Evolutionary conservation across 139 green algal genomes (phyloP).

Genomic region (Coelastrella sp.): DNA sequence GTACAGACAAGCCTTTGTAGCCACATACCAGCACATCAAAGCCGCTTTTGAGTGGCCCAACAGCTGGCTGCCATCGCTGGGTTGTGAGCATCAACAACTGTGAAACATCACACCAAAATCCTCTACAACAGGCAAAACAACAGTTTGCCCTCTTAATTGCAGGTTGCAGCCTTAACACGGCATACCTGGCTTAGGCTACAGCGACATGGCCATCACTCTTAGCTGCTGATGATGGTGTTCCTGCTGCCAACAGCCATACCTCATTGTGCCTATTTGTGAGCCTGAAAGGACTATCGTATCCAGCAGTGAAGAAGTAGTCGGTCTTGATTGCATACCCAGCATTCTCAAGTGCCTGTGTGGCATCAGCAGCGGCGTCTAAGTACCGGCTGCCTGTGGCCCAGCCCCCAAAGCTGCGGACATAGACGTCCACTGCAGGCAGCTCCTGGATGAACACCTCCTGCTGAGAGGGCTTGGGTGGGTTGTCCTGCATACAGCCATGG

Average conservation of each 20-base stretch:
- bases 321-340: background rate
- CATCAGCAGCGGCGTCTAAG: conserved; percentile 50
- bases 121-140: too few relatives aligned
- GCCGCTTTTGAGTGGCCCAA: too few relatives aligned
- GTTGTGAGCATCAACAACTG: too few relatives aligned
- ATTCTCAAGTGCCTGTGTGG: conserved; percentile 27
- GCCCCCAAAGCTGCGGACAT: conserved; percentile 70
- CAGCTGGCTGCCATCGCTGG: too few relatives aligned
- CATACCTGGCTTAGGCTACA: background rate
- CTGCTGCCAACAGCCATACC: conserved; percentile 53
- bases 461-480: conserved; percentile 64
- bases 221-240: background rate
- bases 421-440: conserved; percentile 51
- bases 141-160: too few relatives aligned
- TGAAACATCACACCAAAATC: too few relatives aligned
- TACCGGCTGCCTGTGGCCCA: conserved; percentile 59
- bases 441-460: conserved; percentile 61
- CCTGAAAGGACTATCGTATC: conserved; percentile 68
- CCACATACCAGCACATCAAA: too few relatives aligned
- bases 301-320: conserved; percentile 55
- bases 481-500: conserved; percentile 46
- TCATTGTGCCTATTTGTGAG: conserved; percentile 65
- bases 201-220: background rate
- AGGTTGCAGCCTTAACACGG: background rate
- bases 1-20: too few relatives aligned